A percentile compares a stretch with the other conserved stretches of the same genome.
Evolutionary conservation across 129 eudicot species (phyloP).

Genomic region (Rutidosis leptorrhynchoides): DNA sequence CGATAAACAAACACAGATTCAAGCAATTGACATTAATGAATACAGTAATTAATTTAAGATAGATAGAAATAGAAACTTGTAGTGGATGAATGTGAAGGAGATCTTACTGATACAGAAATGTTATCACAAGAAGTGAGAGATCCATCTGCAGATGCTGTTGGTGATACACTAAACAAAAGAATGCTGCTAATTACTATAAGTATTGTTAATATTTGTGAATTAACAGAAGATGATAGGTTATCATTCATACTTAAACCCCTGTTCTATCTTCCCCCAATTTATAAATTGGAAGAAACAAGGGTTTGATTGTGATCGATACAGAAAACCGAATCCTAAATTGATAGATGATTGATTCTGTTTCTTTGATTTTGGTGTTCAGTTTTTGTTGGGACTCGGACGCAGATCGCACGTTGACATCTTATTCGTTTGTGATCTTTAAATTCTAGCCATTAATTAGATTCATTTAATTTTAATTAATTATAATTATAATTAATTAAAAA

Average conservation of each 20-base stretch:
- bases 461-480: no score
- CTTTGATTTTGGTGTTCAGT: not conserved
- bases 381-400: not conserved
- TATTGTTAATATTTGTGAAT: not conserved
- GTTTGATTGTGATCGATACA: not conserved
- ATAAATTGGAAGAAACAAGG: not conserved
- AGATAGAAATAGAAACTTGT: not conserved
- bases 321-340: not conserved
- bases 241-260: not conserved
- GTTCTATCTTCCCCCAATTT: not conserved
- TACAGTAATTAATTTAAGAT: not conserved
- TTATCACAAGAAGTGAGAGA: slow-evolving; percentile 37
- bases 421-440: not conserved
- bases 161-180: not conserved
- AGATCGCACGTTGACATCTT: not conserved
- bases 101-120: slow-evolving; percentile 33
- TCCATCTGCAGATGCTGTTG: slow-evolving; percentile 33
- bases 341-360: not conserved
- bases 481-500: no score
- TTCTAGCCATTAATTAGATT: not conserved
- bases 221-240: not conserved
- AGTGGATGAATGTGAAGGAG: slow-evolving; percentile 14
- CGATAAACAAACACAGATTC: not conserved
- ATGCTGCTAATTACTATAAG: not conserved
- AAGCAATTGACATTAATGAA: not conserved